Base-by-base conservation (phyloP, 768 basidiomycete genomes). In the Boletales sp. region DNA sequence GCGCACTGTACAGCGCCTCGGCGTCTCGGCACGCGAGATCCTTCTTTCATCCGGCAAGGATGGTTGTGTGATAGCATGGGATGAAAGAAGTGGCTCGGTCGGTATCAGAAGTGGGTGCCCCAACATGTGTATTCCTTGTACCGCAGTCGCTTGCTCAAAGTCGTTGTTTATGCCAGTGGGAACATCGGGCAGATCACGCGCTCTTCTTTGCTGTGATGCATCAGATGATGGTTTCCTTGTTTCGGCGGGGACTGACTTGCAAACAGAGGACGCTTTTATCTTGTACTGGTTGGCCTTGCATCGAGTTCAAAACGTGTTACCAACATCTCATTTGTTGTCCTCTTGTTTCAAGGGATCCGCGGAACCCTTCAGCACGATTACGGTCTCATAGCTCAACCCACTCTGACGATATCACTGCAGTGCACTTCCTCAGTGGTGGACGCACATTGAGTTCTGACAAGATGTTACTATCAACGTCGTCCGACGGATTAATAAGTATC, bases 341-440 rank as follows among this genome's bases (percentile, higher is more conserved):
- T 27, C 40, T 21, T 21, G 24, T 35, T 48, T 44, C 40, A 60
- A 93, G 91, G 90, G 94, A 97, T 65, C 86, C 86, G 17, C 81
- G 94, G n/a, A 81, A 83, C 47, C 82, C 91, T 10, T 75, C 73
- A 2, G 74, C 78, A 1, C 87, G 86, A 5, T 62, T 91, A 2
- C 82, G 89, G 30, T 74, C 72, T n/a, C 93, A 97, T 67, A 72
- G 80, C 4, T 90, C 87, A 3, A 92, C 91, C 0, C 94, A 97
- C 62, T 94, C 93, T 3, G 94, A 97, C 67, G 94, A 97, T 61
- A 82, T 97, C 49, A 95, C 94, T 0, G 74, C 81, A 5, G 67
- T 95, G 0, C 78, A 79, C 46, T 89, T 89, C 48, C 43, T 48
- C 36, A 61, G 60, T 19, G 43, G 36, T 24, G 54, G 41, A 32